phyloP scores from a whole-genome alignment of 1,284 basidiomycete genomes.

The Ceratorhiza oryzae-sativae region DNA sequence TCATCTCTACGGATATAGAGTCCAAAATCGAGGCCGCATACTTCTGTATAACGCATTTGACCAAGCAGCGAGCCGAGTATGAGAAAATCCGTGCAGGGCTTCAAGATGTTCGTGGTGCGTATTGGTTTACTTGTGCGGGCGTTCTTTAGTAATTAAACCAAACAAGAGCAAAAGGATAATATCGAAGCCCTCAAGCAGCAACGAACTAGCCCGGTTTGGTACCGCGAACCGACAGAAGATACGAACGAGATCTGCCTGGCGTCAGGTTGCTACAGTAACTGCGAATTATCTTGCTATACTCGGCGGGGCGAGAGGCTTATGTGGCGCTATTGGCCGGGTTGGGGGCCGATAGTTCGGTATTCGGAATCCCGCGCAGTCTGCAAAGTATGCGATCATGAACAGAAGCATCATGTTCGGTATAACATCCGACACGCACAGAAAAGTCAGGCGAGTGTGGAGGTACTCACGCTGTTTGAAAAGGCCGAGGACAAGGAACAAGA shows the following conservation, averaged over 20 bases:
- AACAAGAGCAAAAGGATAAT: no score
- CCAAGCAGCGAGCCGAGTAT: neutral
- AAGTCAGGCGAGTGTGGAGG: no score
- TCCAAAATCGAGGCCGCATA: constrained; percentile 2
- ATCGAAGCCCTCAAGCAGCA: neutral
- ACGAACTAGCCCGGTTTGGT: neutral
- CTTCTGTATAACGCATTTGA: neutral
- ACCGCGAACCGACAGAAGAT: neutral
- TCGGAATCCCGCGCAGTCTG: no score
- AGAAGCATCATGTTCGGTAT: no score
- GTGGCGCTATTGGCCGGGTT: no score
- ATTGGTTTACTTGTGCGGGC: neutral
- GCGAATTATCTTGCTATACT: neutral
- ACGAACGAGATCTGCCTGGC: constrained; percentile 5
- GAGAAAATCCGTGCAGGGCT: neutral
- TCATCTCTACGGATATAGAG: constrained; percentile 6
- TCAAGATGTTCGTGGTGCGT: neutral
- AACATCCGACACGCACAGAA: no score
- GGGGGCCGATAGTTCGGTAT: no score
- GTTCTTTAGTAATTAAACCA: neutral
- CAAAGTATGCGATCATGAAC: no score
- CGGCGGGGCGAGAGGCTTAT: neutral
- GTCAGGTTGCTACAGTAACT: neutral
- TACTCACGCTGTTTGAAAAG: no score
- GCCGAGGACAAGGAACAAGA: neutral